A percentile compares a stretch with the other conserved stretches of the same genome.
phyloP scores from a whole-genome alignment of 805 yeast genomes.

The Candida odintsovae region DNA sequence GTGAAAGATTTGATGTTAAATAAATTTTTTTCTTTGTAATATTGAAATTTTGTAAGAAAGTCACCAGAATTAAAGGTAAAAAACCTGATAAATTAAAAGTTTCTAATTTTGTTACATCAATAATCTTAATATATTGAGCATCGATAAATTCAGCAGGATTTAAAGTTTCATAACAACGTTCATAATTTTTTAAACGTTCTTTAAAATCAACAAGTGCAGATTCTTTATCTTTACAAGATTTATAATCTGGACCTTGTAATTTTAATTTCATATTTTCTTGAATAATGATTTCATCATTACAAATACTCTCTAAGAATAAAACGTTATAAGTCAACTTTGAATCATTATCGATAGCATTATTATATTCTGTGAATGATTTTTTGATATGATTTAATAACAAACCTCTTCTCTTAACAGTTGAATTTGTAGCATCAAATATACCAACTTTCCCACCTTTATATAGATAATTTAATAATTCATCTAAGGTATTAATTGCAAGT shows the following conservation, averaged over 20 bases:
- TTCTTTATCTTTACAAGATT: slow-evolving; percentile 11
- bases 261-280: slow-evolving; percentile 27
- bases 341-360: slow-evolving; percentile 34
- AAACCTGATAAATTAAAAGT: slow-evolving; percentile 44
- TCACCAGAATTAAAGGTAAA: slow-evolving; percentile 14
- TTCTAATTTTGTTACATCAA: slow-evolving; percentile 53
- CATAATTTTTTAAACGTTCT: slow-evolving; percentile 46
- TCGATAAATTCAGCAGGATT: slow-evolving; percentile 33
- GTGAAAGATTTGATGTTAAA: slow-evolving; percentile 7
- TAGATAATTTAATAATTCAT: slow-evolving; percentile 29
- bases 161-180: slow-evolving; percentile 46
- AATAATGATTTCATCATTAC: slow-evolving; percentile 23
- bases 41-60: slow-evolving; percentile 17
- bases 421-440: slow-evolving; percentile 48
- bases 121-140: slow-evolving; percentile 48
- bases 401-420: slow-evolving; percentile 37
- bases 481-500: slow-evolving; percentile 42
- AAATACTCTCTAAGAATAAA: slow-evolving; percentile 34
- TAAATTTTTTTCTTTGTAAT: slow-evolving; percentile 19
- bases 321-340: slow-evolving; percentile 27
- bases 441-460: slow-evolving; percentile 37
- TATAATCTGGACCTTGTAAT: slow-evolving; percentile 29
- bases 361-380: slow-evolving; percentile 28
- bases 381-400: slow-evolving; percentile 25
- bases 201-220: slow-evolving; percentile 30